Evolutionary conservation across 2,329 filamentous ascomycete genomes (phyloP).

Genomic region (Penicillium brevicompactum): DNA sequence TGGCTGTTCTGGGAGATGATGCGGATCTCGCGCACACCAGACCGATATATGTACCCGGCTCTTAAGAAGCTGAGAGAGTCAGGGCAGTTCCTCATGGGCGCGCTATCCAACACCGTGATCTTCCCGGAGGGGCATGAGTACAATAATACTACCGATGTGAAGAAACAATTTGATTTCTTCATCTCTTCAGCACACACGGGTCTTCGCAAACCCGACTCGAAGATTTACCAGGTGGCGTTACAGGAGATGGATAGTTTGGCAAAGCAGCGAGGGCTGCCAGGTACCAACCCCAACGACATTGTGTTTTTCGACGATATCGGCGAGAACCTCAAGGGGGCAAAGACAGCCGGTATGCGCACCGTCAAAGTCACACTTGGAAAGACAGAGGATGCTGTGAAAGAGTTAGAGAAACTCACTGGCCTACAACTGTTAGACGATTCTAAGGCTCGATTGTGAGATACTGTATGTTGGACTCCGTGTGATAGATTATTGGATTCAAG

Average conservation of each 20-base stretch:
- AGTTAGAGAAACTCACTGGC: conserved; percentile 75
- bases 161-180: conserved; percentile 79
- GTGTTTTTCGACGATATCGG: conserved; percentile 95
- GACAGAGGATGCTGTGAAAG: conserved; percentile 77
- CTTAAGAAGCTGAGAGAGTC: conserved; percentile 67
- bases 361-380: conserved; percentile 81
- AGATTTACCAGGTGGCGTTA: conserved; percentile 77
- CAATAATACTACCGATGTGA: conserved; percentile 63
- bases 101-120: conserved; percentile 85
- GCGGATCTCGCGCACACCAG: conserved; percentile 66
- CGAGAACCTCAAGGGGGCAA: conserved; percentile 82
- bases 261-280: conserved; percentile 55
- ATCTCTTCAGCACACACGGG: conserved; percentile 84
- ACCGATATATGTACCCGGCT: conserved; percentile 88
- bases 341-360: conserved; percentile 73
- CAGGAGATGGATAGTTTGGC: conserved; percentile 66
- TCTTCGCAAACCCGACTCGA: conserved; percentile 80
- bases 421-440: conserved; percentile 51
- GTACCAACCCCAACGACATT: conserved; percentile 66
- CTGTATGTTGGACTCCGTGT: not conserved
- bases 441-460: conserved; percentile 37
- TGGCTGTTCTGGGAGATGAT: conserved; percentile 93
- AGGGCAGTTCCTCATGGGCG: conserved; percentile 71
- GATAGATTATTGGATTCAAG: no score
- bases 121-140: conserved; percentile 77